Evolutionary conservation across 2,329 filamentous ascomycete species (phyloP), one percentile per base, ranked within the genome.

Genomic region (Fusarium camptoceras): DNA sequence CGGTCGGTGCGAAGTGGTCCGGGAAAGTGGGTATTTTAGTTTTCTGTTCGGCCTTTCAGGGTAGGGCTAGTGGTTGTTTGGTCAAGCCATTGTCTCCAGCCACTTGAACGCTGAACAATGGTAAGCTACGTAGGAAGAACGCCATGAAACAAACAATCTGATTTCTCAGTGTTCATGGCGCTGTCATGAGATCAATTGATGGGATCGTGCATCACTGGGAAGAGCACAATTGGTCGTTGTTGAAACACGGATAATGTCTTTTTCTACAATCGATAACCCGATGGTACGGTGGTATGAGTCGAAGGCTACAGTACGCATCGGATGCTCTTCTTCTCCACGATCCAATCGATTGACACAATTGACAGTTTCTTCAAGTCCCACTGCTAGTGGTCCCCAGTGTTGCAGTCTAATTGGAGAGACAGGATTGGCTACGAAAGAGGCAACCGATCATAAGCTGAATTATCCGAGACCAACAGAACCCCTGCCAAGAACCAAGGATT

Each of bases 11-110:
- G 37, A 54, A 25, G 48, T 55, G 55, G 28, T 49, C 54, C 48
- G 34, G 42, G 28, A 64, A 53, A 66, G 63, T 66, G 63, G 63
- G 55, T 66, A 66, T 66, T 66, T 66, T 50, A 50, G 59, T 37
- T 24, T 22, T 44, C 22, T 31, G 14, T 27, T 53, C 15, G 20
- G 24, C 9, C 34, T 54, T 54, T 55, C 47, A 66, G 54, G 47
- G 55, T 49, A 66, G 63, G 63, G 63, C 37, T 66, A 66, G 61
- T 59, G 20, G 42, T 43, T 48, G n/a, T 30, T 37, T 12, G 30
- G 50, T 18, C 42, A 27, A 53, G 24, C 34, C 49, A 60, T 54
- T 39, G 44, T 37, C 22, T 37, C 24, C 27, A 54, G 61, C 55
- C 61, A 65, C 63, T 49, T 5, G 9, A n/a, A 16, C 15, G 37